Base-by-base conservation (phyloP, 306 rosid species). In the Cercis canadensis region DNA sequence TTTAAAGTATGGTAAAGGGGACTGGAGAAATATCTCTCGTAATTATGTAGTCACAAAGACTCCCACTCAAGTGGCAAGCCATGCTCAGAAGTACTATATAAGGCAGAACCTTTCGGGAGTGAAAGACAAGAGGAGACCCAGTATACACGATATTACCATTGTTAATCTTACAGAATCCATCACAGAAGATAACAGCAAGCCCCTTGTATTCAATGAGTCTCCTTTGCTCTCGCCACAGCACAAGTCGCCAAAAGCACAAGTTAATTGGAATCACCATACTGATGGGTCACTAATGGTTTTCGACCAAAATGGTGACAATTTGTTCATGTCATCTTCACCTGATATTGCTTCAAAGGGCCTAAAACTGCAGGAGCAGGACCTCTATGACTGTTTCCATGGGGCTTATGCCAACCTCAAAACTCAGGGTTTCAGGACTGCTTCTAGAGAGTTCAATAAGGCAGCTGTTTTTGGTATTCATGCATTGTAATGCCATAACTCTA, bases 131-230 rank as follows among this genome's bases (percentile, higher is more conserved):
- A 87, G 94, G 49, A 84, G 98, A 55, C 97, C 98, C 0, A 93
- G 98, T 80, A 93, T 93, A 69, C 98, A 93, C 65, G 98, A 93
- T 37, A 90, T 93, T 70, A 93, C 98, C 6, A 88, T 90, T 36
- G 79, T 85, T 21, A 93, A 82, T 76, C 90, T 93, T 17, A 75
- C 89, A 39, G 85, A 79, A 46, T 50, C 90, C 24, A 12, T 74
- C 11, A 33, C 80, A 54, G 52, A 82, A 37, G 87, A 87, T 60
- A 67, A 78, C 16, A 83, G 67, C 49, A 67, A 72, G 57, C 43
- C 81, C n/a, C 59, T 71, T 39, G 59, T 66, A 4, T 45, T 79
- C 36, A 79, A 85, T 68, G 81, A 60, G 51, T 80, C 86, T 67
- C 62, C 75, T 52, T 32, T 70, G 73, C 65, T 82, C 15, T 74